Evolutionary conservation across 352 stramenopile genomes (phyloP), one percentile per base, ranked within the genome.

Genomic region (Phytophthora podocarpi): DNA sequence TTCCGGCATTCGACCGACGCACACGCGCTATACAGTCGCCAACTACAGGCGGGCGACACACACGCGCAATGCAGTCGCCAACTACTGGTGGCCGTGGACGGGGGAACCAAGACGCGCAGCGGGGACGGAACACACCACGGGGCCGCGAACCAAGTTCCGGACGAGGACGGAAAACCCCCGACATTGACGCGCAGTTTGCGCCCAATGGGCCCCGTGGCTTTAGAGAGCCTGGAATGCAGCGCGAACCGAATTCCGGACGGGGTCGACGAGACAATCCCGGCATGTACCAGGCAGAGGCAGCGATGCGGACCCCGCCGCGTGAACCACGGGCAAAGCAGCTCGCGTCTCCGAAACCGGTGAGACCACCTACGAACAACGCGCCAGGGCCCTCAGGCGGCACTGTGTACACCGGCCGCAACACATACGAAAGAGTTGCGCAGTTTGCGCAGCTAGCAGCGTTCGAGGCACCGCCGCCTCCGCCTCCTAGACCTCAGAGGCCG

Each of bases 391-490:
- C 53, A 3, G 60, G 61, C n/a, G 66, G 60, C 3, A 71, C 66
- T 1, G 66, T 74, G n/a, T 71, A 67, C 26, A 56, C 64, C 52
- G 55, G 60, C 7, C 66, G 30, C 30, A 67, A 64, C 39, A 65
- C 55, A 6, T 68, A 67, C 37, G 61, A 74, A 7, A 21, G 61
- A 54, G 55, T 67, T 13, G 55, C 56, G 8, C 54, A 63, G 31
- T 74, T 74, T 52, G 66, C 66, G n/a, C 66, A 72, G 8, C 27
- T 72, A 40, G 66, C 66, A 42, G 66, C 61, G 4, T 74, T 74
- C 35, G 66, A 74, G 21, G 61, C 61, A 42, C 66, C 61, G 7
- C 37, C 59, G 7, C 65, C 59, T 21, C 51, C 52, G 4, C 60
- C 65, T 46, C 60, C 53, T 42, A 36, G 60, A 48, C 60, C 65